These are phyloP conservation scores for Volvox reticuliferus DNA, from an alignment of 139 green algal genomes.

Conservation along the genomic window DNA sequence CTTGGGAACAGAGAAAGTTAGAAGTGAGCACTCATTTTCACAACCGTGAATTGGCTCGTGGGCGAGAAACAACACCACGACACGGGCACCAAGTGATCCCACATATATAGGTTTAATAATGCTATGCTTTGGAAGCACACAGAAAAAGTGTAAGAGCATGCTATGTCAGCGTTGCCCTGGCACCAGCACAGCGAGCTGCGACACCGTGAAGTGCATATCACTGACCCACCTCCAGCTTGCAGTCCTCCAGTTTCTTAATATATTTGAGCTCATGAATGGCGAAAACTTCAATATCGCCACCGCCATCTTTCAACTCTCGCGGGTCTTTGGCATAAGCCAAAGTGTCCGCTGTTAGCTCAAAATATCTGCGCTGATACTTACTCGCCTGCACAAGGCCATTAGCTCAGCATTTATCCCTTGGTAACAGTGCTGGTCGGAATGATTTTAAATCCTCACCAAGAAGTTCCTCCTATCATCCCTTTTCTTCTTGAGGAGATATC, in stretches of 20 bases:
- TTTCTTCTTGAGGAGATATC: constrained; percentile 48
- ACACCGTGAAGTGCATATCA: not conserved
- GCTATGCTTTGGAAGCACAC: too few species aligned
- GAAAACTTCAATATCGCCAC: constrained; percentile 43
- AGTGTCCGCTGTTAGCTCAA: constrained; percentile 41
- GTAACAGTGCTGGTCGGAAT: too few species aligned
- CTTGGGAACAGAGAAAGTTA: not conserved
- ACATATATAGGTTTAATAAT: too few species aligned
- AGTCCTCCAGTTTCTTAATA: constrained; percentile 35
- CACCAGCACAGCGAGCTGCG: not conserved
- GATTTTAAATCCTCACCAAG: constrained; percentile 4
- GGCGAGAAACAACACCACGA: too few species aligned
- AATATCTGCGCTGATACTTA: constrained; percentile 44
- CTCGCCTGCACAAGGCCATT: constrained; percentile 10
- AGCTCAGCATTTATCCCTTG: too few species aligned
- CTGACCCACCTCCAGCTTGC: constrained; percentile 35
- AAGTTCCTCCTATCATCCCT: constrained; percentile 36
- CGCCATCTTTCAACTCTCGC: constrained; percentile 38
- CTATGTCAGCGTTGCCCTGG: not conserved
- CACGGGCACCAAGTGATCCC: too few species aligned
- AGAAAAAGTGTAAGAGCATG: too few species aligned
- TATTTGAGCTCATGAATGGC: constrained; percentile 52
- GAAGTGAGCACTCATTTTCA: too few species aligned
- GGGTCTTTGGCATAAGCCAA: constrained; percentile 45
- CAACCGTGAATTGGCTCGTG: too few species aligned